Conservation (phyloP, 2,329 filamentous ascomycete genomes). For the Verticillium tricorpus region DNA sequence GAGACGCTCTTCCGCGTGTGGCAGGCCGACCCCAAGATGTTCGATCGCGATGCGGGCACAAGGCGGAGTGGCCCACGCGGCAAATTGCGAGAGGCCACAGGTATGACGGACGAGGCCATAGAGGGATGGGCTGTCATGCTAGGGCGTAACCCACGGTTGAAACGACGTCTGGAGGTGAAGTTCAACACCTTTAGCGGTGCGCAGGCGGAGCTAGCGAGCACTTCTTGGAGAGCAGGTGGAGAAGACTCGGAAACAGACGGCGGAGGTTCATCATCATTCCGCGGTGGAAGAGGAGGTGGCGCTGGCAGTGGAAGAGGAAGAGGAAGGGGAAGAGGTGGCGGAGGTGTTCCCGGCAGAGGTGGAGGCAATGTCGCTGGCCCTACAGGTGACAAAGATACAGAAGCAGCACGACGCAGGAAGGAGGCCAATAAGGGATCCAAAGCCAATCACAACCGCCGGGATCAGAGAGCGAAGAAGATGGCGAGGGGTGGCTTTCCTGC, state of each 20-base stretch:
- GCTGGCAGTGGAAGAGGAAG: slow-evolving; percentile 41
- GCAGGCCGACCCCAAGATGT: slow-evolving; percentile 58
- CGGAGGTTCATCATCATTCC: slow-evolving; percentile 25
- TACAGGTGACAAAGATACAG: slow-evolving; percentile 65
- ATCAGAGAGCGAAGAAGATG: slow-evolving; percentile 64
- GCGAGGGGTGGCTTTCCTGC: slow-evolving; percentile 41
- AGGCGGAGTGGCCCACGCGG: slow-evolving; percentile 58
- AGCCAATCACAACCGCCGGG: slow-evolving; percentile 82
- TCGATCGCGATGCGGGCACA: slow-evolving; percentile 67
- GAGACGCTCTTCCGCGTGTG: slow-evolving; percentile 70
- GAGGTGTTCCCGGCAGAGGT: slow-evolving; percentile 41
- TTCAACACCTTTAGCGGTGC: slow-evolving; percentile 61
- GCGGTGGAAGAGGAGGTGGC: slow-evolving; percentile 39
- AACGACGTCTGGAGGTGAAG: slow-evolving; percentile 66
- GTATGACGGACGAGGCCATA: slow-evolving; percentile 88
- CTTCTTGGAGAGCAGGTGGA: slow-evolving; percentile 58
- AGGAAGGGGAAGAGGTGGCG: slow-evolving; percentile 39
- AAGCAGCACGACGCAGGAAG: slow-evolving; percentile 67
- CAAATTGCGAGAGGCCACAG: slow-evolving; percentile 68
- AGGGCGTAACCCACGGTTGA: slow-evolving; percentile 62
- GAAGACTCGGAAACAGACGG: slow-evolving; percentile 55
- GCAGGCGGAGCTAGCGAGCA: slow-evolving; percentile 61
- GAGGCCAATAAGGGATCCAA: slow-evolving; percentile 77
- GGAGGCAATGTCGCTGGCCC: slow-evolving; percentile 61
- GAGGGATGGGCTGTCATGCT: slow-evolving; percentile 95